Conservation (phyloP, 768 basidiomycete genomes). For the Daedaleopsis sinensis region DNA sequence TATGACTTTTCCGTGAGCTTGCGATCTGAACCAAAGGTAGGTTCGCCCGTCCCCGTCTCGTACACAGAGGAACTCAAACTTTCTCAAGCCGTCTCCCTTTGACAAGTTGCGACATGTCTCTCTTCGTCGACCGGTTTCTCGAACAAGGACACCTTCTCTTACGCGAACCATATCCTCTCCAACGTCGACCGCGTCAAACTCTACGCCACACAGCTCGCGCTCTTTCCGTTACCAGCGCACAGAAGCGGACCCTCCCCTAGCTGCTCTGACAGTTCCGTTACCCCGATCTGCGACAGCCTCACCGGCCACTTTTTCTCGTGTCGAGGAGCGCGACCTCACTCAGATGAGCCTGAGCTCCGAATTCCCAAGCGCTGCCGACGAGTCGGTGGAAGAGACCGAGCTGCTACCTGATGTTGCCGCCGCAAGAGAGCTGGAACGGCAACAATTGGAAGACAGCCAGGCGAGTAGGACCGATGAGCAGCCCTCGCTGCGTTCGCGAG, state of each 20-base stretch:
- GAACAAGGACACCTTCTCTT: slow-evolving; percentile 39
- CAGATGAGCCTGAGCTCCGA: slow-evolving; percentile 15
- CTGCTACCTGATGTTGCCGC: slow-evolving; percentile 13
- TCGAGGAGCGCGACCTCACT: slow-evolving; percentile 15
- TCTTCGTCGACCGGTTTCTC: slow-evolving; percentile 31
- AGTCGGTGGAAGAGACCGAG: slow-evolving; percentile 11
- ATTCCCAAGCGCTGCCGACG: not conserved
- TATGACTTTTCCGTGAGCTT: slow-evolving; percentile 39
- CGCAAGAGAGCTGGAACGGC: slow-evolving; percentile 1
- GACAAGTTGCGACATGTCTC: slow-evolving; percentile 33
- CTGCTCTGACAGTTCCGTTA: slow-evolving; percentile 51
- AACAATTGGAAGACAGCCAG: not conserved
- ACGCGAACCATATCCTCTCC: slow-evolving; percentile 34
- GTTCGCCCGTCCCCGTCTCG: not conserved
- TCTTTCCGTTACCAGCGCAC: slow-evolving; percentile 45
- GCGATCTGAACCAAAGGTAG: slow-evolving; percentile 35
- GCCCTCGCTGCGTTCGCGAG: slow-evolving; percentile 29
- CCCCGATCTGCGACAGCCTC: slow-evolving; percentile 32
- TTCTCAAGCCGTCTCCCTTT: slow-evolving; percentile 29
- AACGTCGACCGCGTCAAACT: slow-evolving; percentile 31
- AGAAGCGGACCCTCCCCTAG: slow-evolving; percentile 45
- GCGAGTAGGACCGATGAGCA: slow-evolving; percentile 1
- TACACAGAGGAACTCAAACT: not conserved
- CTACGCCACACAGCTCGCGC: slow-evolving; percentile 47
- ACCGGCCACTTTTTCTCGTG: slow-evolving; percentile 15